phyloP scores from a whole-genome alignment of 2,329 filamentous ascomycete genomes.

The Canariomyces notabilis region DNA sequence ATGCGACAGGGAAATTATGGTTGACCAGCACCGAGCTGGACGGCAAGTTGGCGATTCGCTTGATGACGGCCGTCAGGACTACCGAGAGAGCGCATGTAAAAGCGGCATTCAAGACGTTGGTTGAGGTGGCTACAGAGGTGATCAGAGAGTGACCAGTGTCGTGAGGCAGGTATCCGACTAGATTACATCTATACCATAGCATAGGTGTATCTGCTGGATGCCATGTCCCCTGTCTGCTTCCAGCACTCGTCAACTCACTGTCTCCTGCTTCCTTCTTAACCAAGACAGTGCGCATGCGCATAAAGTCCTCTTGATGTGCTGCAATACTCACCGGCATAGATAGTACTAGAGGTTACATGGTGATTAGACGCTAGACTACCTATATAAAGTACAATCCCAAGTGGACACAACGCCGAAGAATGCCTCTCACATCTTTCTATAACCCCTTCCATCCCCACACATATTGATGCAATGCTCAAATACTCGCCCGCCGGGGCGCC shows the following conservation, averaged over 20 bases:
- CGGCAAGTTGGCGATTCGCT: conserved; percentile 71
- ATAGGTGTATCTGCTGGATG: too few species aligned
- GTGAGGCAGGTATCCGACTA: background rate
- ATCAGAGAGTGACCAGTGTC: conserved; percentile 24
- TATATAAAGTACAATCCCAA: background rate
- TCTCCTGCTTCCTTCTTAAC: too few species aligned
- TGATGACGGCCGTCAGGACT: conserved; percentile 67
- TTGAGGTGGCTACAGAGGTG: conserved; percentile 57
- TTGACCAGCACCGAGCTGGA: conserved; percentile 72
- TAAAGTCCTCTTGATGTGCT: too few species aligned
- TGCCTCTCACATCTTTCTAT: background rate
- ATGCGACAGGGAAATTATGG: conserved; percentile 71
- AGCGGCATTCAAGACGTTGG: conserved; percentile 68
- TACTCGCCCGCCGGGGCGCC: conserved; percentile 73
- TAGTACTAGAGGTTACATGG: too few species aligned
- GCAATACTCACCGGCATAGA: too few species aligned
- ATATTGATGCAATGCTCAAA: conserved; percentile 39
- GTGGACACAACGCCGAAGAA: background rate
- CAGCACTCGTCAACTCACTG: too few species aligned
- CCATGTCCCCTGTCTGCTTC: too few species aligned
- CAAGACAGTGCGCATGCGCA: too few species aligned
- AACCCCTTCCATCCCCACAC: background rate
- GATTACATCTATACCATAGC: too few species aligned
- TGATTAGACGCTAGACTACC: too few species aligned
- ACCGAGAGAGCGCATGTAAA: conserved; percentile 69